These are phyloP conservation scores for Auricularia sp. DNA, from an alignment of 768 basidiomycete species.

Conservation along the genomic window DNA sequence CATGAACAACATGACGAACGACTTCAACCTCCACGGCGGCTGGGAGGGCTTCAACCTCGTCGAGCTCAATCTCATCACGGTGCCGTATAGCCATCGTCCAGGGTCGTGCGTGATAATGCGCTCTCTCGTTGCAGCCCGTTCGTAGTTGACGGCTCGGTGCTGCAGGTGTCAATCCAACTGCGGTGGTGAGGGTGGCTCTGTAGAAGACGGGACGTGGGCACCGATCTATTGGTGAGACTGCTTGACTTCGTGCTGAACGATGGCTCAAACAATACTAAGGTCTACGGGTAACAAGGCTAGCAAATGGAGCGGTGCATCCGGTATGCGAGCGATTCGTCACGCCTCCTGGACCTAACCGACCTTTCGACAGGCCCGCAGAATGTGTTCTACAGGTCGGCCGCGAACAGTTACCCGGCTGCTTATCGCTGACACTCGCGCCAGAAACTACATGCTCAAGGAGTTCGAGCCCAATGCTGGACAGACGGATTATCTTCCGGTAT, in stretches of 20 bases:
- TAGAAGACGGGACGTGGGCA: not conserved
- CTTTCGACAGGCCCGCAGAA: not conserved
- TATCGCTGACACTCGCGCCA: too few species aligned
- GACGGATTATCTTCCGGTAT: not conserved
- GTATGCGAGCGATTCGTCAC: not conserved
- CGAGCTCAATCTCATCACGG: not conserved
- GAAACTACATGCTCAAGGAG: not conserved
- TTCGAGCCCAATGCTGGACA: not conserved
- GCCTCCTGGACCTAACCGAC: not conserved
- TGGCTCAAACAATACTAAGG: too few species aligned
- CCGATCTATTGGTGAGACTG: not conserved
- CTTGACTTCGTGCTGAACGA: too few species aligned
- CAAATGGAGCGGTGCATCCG: not conserved
- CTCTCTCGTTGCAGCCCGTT: not conserved
- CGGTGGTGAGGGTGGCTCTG: not conserved
- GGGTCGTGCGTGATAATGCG: not conserved
- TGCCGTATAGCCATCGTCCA: not conserved
- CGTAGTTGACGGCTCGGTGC: not conserved
- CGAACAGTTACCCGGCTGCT: not conserved
- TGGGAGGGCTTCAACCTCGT: not conserved
- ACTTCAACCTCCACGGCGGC: not conserved
- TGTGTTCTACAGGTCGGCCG: not conserved
- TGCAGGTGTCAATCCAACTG: not conserved
- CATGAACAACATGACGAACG: not conserved
- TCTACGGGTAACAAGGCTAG: not conserved